These are phyloP conservation scores for Filobasidium floriforme DNA, from an alignment of 768 basidiomycete genomes.

Conservation along the genomic window DNA sequence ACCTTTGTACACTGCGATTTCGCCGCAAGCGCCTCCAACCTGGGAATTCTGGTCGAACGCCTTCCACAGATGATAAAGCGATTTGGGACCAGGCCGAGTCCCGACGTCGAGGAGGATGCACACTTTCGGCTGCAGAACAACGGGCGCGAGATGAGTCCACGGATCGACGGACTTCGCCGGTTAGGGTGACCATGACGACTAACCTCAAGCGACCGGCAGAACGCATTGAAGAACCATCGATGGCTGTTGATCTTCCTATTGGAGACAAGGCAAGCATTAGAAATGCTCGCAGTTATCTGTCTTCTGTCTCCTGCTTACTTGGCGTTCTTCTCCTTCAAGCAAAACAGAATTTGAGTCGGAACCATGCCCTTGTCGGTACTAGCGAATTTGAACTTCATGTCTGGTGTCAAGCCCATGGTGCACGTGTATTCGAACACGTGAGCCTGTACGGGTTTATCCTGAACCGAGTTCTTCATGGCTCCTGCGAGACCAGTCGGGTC, in stretches of 20 bases:
- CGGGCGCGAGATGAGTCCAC: conserved; percentile 40
- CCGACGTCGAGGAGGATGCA: conserved; percentile 91
- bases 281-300: conserved; percentile 85
- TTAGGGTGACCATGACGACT: conserved; percentile 48
- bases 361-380: conserved; percentile 64
- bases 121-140: conserved; percentile 64
- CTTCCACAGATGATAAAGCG: conserved; percentile 93
- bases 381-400: conserved; percentile 43
- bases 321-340: conserved; percentile 44
- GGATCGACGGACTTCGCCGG: conserved; percentile 57
- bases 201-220: conserved; percentile 52
- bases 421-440: conserved; percentile 69
- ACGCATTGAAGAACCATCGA: conserved; percentile 73
- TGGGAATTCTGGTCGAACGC: conserved; percentile 63
- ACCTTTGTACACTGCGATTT: conserved; percentile 87
- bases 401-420: conserved; percentile 43
- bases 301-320: conserved; percentile 66
- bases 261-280: conserved; percentile 50
- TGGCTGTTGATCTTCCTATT: conserved; percentile 82
- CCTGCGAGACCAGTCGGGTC: conserved; percentile 26
- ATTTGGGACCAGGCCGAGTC: conserved; percentile 77
- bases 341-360: conserved; percentile 78
- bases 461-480: conserved; percentile 58
- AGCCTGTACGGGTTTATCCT: conserved; percentile 67
- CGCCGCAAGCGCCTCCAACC: conserved; percentile 94